Evolutionary conservation across 805 yeast species (phyloP).

Genomic region (Barnettozyma sucrosica): DNA sequence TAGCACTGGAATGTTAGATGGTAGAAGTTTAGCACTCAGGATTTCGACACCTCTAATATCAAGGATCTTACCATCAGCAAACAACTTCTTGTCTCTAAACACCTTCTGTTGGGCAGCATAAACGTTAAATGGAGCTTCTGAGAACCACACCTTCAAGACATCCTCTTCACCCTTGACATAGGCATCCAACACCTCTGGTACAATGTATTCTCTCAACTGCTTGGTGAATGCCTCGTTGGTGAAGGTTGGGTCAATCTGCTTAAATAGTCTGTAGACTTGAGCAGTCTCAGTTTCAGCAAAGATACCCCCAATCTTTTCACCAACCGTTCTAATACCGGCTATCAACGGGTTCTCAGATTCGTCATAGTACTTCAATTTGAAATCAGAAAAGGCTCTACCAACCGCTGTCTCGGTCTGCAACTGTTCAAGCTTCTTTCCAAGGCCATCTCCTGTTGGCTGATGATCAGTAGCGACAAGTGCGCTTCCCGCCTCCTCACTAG

Average conservation of each 20-base stretch:
- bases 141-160: constrained; percentile 82
- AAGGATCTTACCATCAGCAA: constrained; percentile 84
- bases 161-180: constrained; percentile 86
- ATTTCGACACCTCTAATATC: constrained; percentile 95
- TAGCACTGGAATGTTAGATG: constrained; percentile 86
- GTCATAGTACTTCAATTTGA: constrained; percentile 71
- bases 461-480: constrained; percentile 77
- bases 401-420: constrained; percentile 62
- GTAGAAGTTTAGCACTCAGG: constrained; percentile 79
- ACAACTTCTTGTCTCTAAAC: constrained; percentile 82
- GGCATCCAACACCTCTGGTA: constrained; percentile 94
- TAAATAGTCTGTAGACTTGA: constrained; percentile 80
- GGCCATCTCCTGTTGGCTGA: constrained; percentile 63
- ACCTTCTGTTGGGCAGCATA: constrained; percentile 92
- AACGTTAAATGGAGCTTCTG: constrained; percentile 95
- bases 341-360: constrained; percentile 92
- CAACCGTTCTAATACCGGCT: constrained; percentile 68
- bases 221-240: constrained; percentile 69
- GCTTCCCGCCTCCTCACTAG: constrained; percentile 77
- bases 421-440: constrained; percentile 60
- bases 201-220: constrained; percentile 83
- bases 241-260: constrained; percentile 85
- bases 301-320: constrained; percentile 69
- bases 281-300: constrained; percentile 96
- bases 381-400: constrained; percentile 56